Conservation (phyloP, 2,329 filamentous ascomycete species). For the Beauveria sp. region DNA sequence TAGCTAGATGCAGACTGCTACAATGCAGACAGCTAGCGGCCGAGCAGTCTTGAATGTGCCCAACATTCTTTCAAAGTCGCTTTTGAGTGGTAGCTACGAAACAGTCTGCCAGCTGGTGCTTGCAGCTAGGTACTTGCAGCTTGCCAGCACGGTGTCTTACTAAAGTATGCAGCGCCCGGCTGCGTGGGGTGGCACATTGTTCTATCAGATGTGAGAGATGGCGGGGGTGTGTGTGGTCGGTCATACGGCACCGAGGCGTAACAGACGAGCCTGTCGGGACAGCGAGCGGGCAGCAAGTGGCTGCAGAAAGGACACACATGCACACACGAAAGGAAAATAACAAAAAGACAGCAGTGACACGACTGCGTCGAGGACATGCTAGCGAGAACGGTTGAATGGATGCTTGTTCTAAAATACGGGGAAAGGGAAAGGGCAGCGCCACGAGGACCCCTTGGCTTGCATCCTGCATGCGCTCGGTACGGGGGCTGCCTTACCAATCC, state of each 20-base stretch:
- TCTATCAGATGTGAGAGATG: constrained; percentile 2
- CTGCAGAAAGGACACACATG: neutral
- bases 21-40: neutral
- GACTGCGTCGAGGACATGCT: neutral
- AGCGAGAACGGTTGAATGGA: too few relatives aligned
- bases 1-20: too few relatives aligned
- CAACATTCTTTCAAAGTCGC: neutral
- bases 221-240: neutral
- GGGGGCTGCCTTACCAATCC: neutral
- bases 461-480: neutral
- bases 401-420: too few relatives aligned
- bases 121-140: neutral
- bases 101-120: neutral
- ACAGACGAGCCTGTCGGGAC: neutral
- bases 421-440: neutral
- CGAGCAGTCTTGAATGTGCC: neutral
- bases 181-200: neutral
- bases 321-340: too few relatives aligned
- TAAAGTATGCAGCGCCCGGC: neutral
- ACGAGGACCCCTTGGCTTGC: neutral
- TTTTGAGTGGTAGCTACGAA: too few relatives aligned
- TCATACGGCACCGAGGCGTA: neutral
- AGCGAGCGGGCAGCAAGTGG: neutral
- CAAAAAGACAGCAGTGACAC: neutral
- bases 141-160: neutral